Evolutionary conservation across 1,139 yeast species (phyloP), one percentile per base, ranked within the genome.

Genomic region (Kodamaea anthophila): DNA sequence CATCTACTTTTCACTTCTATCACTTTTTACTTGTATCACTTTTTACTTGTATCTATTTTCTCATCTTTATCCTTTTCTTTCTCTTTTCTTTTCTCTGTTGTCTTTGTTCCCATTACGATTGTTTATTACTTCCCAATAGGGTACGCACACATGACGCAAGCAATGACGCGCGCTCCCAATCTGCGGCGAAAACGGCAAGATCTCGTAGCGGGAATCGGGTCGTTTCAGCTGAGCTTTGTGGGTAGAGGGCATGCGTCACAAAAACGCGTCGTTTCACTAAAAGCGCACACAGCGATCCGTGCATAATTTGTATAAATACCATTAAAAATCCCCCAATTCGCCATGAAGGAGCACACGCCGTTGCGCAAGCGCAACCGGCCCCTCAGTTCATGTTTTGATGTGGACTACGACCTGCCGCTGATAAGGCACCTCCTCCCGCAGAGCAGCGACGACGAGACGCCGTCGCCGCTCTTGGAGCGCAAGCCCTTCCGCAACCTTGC

Each of bases 401-500:
- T 35, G 18, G 49, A 38, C 7, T 39, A 36, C 29, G 48, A 36
- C 18, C 31, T 23, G 29, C 37, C 36, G 15, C 24, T 23, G 21
- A 34, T 31, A 15, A 24, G 14, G 18, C 37, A 31, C 24, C 27
- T 34, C 15, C 19, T 26, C 24, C 29, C 15, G 9, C 29, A 23
- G 9, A 30, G 24, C 16, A 30, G 30, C 13, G 31, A 34, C 5
- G 28, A 30, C 18, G 15, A 23, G 23, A 13, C 24, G n/a, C 11
- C 28, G 21, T 47, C 53, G 9, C 55, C 57, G 3, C 29, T 44
- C 10, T 36, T 42, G 13, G 42, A 46, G 30, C 34, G 59, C 12
- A 43, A 42, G 16, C 58, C 62, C 5, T 53, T 57, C 36, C 41
- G 40, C 23, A 56, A 53, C 40, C 31, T 56, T 20, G 43, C 59